Conservation (phyloP, 2,329 filamentous ascomycete species). For the Verticillium longisporum region DNA sequence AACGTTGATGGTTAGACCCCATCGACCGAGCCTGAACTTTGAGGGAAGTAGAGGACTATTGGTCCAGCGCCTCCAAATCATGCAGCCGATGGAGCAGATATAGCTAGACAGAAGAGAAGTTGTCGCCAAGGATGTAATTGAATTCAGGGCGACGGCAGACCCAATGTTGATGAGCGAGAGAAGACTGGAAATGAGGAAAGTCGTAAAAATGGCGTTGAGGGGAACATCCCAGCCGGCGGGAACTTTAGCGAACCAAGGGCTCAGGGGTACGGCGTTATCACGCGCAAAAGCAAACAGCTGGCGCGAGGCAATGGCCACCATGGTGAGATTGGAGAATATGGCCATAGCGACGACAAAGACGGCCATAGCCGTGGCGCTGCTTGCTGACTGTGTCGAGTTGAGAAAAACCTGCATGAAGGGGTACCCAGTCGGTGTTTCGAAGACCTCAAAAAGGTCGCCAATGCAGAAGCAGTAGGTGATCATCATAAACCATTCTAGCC, state of each 20-base stretch:
- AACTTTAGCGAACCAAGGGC: constrained; percentile 17
- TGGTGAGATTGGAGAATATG: constrained; percentile 17
- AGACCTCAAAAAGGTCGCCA: constrained; percentile 18
- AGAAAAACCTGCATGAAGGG: constrained; percentile 22
- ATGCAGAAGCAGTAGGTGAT: constrained; percentile 26
- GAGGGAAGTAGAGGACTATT: constrained; percentile 10
- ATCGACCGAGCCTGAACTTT: constrained; percentile 27
- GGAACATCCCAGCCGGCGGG: constrained; percentile 5
- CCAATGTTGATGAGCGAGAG: constrained; percentile 44
- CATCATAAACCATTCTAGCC: constrained; percentile 24
- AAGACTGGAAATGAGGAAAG: constrained; percentile 34
- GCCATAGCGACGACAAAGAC: constrained; percentile 18
- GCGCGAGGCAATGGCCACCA: constrained; percentile 20
- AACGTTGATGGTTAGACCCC: constrained; percentile 32
- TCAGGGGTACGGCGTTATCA: constrained; percentile 19
- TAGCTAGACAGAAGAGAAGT: constrained; percentile 44
- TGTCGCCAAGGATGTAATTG: constrained; percentile 43
- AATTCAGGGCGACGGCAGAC: constrained; percentile 44
- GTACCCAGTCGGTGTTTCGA: constrained; percentile 13
- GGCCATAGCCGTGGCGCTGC: constrained; percentile 17
- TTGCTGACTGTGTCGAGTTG: constrained; percentile 14
- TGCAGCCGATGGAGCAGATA: constrained; percentile 37
- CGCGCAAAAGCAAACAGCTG: constrained; percentile 24
- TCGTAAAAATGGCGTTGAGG: constrained; percentile 16
- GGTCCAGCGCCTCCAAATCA: constrained; percentile 34